Evolutionary conservation across 2,329 filamentous ascomycete genomes (phyloP), one percentile per base, ranked within the genome.

Genomic region (Colletotrichum somersetense): DNA sequence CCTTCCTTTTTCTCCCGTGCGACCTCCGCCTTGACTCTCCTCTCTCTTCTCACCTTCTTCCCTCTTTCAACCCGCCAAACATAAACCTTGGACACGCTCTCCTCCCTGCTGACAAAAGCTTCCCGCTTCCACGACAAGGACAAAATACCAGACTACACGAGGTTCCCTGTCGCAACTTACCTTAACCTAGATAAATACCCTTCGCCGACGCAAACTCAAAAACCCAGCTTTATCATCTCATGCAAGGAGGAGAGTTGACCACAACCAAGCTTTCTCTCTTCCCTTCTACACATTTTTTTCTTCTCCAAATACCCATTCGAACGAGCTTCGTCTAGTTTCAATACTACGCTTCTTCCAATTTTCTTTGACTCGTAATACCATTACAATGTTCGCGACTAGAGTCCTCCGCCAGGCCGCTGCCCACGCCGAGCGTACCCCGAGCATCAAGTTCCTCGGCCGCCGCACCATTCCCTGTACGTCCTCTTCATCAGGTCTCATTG

Each of bases 381-480:
- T 10, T 33, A 75, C 66, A 75, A 91, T 91, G 89, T 85, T 88
- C 75, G 82, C 86, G 61, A 89, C 89, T 69, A 83, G 84, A 78
- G 83, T 82, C 74, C 85, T 91, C 67, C 88, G 89, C 77, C 88
- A 89, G 83, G 87, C 86, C 76, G 87, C 87, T 75, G 86, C 86
- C 78, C 86, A 88, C 77, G 86, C 86, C 75, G 87, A 90, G 84
- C 89, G 89, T 77, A 86, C 85, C 63, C 89, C 89, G 73, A 80
- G 89, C 77, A 91, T 91, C 81, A 85, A 84, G 78, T 91, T 91
- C 81, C 77, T 91, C 69, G 89, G 89, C 77, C 89, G 87, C 81
- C 85, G 89, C 76, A 81, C 85, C 68, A 85, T 88, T 79, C 89
- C 89, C 77, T 80, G 89, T 91, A 84, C 72, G 88, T 80, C 48